A percentile compares a stretch with the other conserved stretches of the same genome.
Evolutionary conservation across 2,329 filamentous ascomycete species (phyloP).

Genomic region (Pseudogymnoascus sp.): DNA sequence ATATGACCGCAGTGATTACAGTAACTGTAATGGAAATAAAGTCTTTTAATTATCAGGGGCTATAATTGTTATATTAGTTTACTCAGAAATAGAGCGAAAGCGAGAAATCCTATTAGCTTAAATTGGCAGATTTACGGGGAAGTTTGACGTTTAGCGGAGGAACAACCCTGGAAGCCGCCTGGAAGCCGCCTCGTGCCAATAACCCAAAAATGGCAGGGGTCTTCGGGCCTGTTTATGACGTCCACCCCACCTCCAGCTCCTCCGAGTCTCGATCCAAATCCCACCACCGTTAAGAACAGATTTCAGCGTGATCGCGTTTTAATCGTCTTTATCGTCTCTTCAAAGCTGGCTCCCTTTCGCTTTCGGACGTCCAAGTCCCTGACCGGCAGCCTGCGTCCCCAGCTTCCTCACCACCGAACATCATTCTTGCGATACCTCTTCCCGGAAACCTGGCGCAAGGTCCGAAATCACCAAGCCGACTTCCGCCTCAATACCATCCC

Average conservation of each 20-base stretch:
- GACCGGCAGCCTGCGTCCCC: not conserved
- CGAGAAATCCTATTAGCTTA: too few relatives aligned
- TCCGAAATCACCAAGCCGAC: conserved; percentile 57
- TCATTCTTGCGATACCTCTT: conserved; percentile 61
- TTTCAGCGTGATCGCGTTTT: too few relatives aligned
- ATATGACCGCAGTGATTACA: too few relatives aligned
- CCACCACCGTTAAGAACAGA: too few relatives aligned
- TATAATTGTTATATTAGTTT: too few relatives aligned
- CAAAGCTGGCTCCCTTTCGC: conserved; percentile 7
- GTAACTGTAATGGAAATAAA: too few relatives aligned
- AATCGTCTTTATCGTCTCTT: not conserved
- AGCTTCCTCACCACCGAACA: conserved; percentile 38
- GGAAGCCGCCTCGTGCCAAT: not conserved
- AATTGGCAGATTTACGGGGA: not conserved
- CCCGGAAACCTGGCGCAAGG: conserved; percentile 54
- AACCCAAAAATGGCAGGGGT: not conserved
- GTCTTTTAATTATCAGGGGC: too few relatives aligned
- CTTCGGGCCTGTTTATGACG: not conserved
- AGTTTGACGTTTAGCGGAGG: not conserved
- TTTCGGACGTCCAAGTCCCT: conserved; percentile 9
- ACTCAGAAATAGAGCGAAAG: too few relatives aligned
- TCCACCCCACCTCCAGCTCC: not conserved
- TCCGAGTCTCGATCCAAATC: not conserved
- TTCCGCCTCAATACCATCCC: conserved; percentile 73
- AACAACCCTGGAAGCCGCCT: not conserved